These are phyloP conservation scores for Ceratocystis smalleyi DNA, from an alignment of 2,329 filamentous ascomycete genomes.

Conservation along the genomic window DNA sequence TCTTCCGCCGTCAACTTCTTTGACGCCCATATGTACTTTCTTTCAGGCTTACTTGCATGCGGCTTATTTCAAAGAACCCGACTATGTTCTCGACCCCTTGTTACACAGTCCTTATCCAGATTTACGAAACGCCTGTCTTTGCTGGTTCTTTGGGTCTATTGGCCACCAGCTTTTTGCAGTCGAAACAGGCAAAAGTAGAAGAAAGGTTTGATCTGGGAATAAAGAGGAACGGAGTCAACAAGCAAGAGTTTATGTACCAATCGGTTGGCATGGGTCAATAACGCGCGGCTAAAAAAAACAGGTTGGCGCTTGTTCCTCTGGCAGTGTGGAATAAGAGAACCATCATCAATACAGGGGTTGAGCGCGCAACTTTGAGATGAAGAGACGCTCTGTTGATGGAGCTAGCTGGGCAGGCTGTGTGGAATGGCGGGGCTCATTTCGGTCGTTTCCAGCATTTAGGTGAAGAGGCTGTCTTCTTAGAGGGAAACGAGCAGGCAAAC, in stretches of 20 bases:
- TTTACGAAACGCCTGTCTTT: background rate
- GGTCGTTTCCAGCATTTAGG: too few relatives aligned
- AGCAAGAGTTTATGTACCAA: too few relatives aligned
- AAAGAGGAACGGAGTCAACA: background rate
- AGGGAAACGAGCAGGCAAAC: too few relatives aligned
- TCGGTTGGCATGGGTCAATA: too few relatives aligned
- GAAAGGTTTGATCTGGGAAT: too few relatives aligned
- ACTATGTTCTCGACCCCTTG: background rate
- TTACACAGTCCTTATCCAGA: background rate
- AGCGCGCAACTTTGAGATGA: too few relatives aligned
- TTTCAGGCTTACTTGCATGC: background rate
- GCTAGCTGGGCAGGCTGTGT: too few relatives aligned
- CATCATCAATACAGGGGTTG: too few relatives aligned
- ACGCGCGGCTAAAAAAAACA: background rate
- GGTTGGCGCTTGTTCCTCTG: background rate
- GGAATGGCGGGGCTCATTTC: too few relatives aligned
- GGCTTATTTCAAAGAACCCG: background rate
- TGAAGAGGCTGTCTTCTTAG: too few relatives aligned
- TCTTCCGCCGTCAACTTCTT: background rate
- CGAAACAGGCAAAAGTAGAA: background rate
- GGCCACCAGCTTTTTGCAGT: background rate
- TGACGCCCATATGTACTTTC: background rate
- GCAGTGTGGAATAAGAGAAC: background rate
- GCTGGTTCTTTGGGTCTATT: background rate
- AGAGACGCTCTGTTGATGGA: too few relatives aligned